Evolutionary conservation across 1,139 yeast genomes (phyloP), one percentile per base, ranked within the genome.

Genomic region (Fermentozyma sake): DNA sequence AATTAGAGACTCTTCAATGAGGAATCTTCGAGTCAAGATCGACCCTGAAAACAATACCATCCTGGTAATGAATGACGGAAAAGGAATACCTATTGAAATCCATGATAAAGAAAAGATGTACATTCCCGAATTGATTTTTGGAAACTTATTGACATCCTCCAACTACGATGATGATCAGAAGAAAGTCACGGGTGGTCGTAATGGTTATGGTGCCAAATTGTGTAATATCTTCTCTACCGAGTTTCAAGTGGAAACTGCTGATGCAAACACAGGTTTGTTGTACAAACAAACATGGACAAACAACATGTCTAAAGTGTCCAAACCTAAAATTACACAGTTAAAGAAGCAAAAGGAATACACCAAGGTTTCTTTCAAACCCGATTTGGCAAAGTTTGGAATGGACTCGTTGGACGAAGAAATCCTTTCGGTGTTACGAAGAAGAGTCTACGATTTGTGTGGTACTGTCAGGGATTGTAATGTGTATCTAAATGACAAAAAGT

Each of bases 181-280:
- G 60, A 93, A 93, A 55, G 97, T 93, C 15, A 86, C 96, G 2
- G 99, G 98, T 64, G 99, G 99, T 57, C 77, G 99, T 67, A 93
- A 93, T 52, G 98, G 98, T 41, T 93, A 77, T 52, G 99, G 99
- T 58, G 98, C 99, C 26, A 93, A 93, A 53, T 65, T 67, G 34
- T 93, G 55, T 85, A 94, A 71, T 83, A 93, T 59, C 84, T 93
- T 44, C 86, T 87, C 96, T 13, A 83, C 89, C 3, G 83, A 84
- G 47, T 93, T 93, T 50, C 72, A 68, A 11, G 71, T 93, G 21
- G 96, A 89, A 52, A 93, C 99, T 5, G 94, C 95, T 7, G 96
- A 91, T 52, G 72, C 76, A 34, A 63, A 58, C 26, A 64, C 68
- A 7, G 79, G 72, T 24, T 70, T 73, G 46, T 60, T 72, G 23